These are phyloP conservation scores for Aegilops longissima DNA, from an alignment of 176 grass and related monocot species.

Conservation along the genomic window DNA sequence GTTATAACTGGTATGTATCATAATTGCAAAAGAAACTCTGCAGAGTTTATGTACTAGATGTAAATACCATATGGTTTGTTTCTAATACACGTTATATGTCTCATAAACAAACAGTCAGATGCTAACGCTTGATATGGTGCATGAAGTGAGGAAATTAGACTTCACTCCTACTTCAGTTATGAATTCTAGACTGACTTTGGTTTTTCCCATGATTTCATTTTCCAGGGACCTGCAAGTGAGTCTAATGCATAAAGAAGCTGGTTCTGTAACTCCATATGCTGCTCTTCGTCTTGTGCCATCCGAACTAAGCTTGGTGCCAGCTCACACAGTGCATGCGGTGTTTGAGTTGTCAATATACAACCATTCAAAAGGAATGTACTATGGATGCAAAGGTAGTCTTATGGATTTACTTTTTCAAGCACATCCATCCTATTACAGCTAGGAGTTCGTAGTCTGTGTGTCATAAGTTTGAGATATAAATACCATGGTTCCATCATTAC, in stretches of 20 bases:
- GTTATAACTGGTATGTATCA: neutral
- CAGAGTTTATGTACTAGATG: neutral
- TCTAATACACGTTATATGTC: neutral
- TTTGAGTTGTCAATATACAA: conserved; percentile 34
- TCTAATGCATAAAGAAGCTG: neutral
- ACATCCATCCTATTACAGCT: neutral
- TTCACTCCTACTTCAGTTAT: neutral
- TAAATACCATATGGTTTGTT: neutral
- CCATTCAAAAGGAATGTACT: conserved; percentile 24
- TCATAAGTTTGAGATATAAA: neutral
- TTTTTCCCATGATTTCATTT: neutral
- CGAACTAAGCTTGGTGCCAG: neutral
- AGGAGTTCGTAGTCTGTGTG: neutral
- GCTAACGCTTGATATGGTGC: neutral
- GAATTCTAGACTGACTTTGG: neutral
- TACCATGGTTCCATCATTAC: neutral
- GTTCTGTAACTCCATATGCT: conserved; percentile 5
- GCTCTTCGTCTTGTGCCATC: neutral
- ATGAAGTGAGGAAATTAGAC: neutral
- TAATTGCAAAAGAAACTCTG: neutral
- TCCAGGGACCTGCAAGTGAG: neutral
- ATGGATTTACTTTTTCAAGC: neutral
- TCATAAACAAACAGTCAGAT: neutral
- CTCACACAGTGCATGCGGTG: neutral
- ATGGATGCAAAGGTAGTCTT: conserved; percentile 18